Conservation (phyloP, 1,284 basidiomycete species). For the Heterobasidion annosum region DNA sequence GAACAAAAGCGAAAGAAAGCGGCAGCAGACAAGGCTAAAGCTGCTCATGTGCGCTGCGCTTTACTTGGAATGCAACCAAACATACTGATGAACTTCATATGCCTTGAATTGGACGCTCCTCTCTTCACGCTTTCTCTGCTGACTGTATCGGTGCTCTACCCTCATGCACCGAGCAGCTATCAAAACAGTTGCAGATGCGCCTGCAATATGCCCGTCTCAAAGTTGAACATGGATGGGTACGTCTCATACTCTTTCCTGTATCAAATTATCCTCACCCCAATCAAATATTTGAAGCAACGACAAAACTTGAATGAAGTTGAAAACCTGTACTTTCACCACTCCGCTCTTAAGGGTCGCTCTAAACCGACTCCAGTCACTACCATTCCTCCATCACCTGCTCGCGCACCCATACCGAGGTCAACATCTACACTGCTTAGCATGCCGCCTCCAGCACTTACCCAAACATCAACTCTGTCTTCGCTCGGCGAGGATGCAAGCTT, state of each 20-base stretch:
- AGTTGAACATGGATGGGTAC: conserved; percentile 74
- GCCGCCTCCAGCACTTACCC: neutral
- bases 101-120: neutral
- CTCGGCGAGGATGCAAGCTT: neutral
- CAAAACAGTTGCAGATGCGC: conserved; percentile 64
- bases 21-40: conserved; percentile 50
- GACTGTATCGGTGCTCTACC: neutral
- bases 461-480: neutral
- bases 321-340: conserved; percentile 69
- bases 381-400: conserved; percentile 6
- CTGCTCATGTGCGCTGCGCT: conserved; percentile 44
- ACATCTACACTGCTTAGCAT: neutral
- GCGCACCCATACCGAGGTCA: neutral
- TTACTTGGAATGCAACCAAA: neutral
- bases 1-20: conserved; percentile 37
- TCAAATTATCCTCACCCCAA: neutral
- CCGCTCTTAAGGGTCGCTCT: conserved; percentile 25
- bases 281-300: no score
- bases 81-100: neutral
- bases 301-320: conserved; percentile 72
- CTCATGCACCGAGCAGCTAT: conserved; percentile 35
- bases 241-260: conserved; percentile 15
- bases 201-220: conserved; percentile 71
- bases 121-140: no score
- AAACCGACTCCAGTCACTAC: conserved; percentile 16